These are phyloP conservation scores for Ustilago vetiveriae DNA, from an alignment of 1,284 basidiomycete species.

Conservation along the genomic window DNA sequence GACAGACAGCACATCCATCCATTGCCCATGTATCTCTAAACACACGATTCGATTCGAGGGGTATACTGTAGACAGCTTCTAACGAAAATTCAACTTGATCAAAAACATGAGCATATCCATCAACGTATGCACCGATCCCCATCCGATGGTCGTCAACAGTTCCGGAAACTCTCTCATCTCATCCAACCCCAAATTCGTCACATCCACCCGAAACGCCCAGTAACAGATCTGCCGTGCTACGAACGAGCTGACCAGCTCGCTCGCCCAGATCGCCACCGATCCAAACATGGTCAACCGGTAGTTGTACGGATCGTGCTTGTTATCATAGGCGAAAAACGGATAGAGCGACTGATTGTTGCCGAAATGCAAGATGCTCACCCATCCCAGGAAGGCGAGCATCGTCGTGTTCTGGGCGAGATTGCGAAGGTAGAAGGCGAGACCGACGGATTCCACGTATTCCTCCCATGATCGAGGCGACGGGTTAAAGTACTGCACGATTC, in stretches of 20 bases:
- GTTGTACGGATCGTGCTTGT: constrained; percentile 72
- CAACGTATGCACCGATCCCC: constrained; percentile 71
- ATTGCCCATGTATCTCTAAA: too few relatives aligned
- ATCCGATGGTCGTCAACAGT: constrained; percentile 68
- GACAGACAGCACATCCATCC: too few relatives aligned
- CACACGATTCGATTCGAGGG: too few relatives aligned
- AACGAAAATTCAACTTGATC: constrained; percentile 58
- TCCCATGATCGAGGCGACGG: constrained; percentile 70
- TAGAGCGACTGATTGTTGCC: constrained; percentile 71
- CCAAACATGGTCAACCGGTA: constrained; percentile 72
- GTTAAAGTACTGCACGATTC: constrained; percentile 68
- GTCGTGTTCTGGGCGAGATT: constrained; percentile 73
- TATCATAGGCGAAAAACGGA: constrained; percentile 72
- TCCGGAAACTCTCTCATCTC: constrained; percentile 71
- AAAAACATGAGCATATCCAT: constrained; percentile 72
- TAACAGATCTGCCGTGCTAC: constrained; percentile 69
- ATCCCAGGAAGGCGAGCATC: constrained; percentile 69
- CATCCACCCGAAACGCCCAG: constrained; percentile 69
- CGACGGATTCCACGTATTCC: constrained; percentile 71
- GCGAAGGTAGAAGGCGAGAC: constrained; percentile 70
- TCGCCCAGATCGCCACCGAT: constrained; percentile 71
- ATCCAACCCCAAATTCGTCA: constrained; percentile 70
- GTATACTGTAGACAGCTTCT: too few relatives aligned
- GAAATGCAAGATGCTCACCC: constrained; percentile 71
- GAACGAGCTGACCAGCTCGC: constrained; percentile 70